phyloP scores from a whole-genome alignment of 208 protist species.

The Acanthamoeba quina region DNA sequence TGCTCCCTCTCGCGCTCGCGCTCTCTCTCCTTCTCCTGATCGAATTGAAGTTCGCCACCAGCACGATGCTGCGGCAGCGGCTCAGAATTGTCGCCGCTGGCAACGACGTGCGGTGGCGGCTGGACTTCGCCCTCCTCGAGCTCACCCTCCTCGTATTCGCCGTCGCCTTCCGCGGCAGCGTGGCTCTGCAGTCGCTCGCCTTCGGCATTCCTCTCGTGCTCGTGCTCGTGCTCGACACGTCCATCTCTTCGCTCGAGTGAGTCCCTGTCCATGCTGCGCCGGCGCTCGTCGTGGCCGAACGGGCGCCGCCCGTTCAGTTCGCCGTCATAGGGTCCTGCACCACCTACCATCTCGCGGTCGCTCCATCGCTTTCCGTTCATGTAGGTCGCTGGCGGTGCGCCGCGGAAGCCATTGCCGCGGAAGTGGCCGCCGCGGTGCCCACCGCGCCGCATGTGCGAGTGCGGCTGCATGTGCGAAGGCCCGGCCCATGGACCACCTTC shows the following conservation, averaged over 20 bases:
- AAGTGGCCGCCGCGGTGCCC: background rate
- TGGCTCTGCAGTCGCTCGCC: background rate
- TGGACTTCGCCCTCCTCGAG: constrained; percentile 2
- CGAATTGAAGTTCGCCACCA: background rate
- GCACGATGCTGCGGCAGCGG: background rate
- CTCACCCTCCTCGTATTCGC: background rate
- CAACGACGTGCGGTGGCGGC: background rate
- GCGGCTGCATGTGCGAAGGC: background rate
- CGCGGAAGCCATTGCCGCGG: constrained; percentile 10
- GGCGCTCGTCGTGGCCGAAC: background rate
- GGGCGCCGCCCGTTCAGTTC: background rate
- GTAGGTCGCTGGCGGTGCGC: background rate
- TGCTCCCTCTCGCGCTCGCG: background rate
- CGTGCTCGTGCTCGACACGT: background rate
- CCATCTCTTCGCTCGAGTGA: background rate
- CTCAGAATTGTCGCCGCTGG: background rate
- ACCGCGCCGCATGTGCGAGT: background rate
- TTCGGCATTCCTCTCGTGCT: background rate
- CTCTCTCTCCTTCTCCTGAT: background rate
- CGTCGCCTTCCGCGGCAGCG: background rate
- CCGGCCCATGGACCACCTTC: background rate
- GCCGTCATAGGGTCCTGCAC: background rate
- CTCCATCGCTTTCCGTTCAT: constrained; percentile 7
- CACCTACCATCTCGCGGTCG: background rate
- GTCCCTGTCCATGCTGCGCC: background rate